Evolutionary conservation across 2,329 filamentous ascomycete genomes (phyloP).

Genomic region (Coniella lustricola): DNA sequence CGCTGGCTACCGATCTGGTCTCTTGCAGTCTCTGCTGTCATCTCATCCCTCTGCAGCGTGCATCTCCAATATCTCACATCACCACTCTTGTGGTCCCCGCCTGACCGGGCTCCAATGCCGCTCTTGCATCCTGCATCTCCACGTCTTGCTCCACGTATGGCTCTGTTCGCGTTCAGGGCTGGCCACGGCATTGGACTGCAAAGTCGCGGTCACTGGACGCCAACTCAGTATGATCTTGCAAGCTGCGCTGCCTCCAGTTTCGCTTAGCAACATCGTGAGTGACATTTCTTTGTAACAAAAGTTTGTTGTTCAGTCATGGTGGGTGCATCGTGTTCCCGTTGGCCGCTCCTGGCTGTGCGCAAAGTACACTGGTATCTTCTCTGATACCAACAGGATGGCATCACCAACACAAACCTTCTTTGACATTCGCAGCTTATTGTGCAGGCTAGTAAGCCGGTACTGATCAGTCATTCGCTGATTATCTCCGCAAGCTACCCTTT

Average conservation of each 20-base stretch:
- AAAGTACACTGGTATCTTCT: too few species aligned
- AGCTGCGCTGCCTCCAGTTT: not conserved
- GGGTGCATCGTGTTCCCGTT: not conserved
- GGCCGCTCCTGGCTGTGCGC: too few species aligned
- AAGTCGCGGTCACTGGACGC: not conserved
- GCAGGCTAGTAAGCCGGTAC: conserved; percentile 4
- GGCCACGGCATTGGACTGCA: not conserved
- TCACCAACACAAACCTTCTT: not conserved
- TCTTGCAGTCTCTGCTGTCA: not conserved
- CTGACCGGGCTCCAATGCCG: not conserved
- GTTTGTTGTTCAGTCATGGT: too few species aligned
- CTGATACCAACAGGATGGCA: too few species aligned
- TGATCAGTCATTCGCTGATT: conserved; percentile 1
- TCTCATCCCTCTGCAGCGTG: not conserved
- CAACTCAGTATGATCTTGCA: not conserved
- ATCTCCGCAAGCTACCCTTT: conserved; percentile 6
- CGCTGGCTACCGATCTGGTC: conserved; percentile 3
- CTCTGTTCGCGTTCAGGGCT: not conserved
- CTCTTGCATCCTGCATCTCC: not conserved
- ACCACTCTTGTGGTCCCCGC: not conserved
- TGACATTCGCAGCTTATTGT: not conserved
- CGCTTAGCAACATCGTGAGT: too few species aligned
- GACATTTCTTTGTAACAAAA: too few species aligned
- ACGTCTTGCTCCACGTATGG: not conserved
- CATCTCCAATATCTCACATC: not conserved